Base-by-base conservation (phyloP, 2,329 filamentous ascomycete genomes). In the Colletotrichum incanum region DNA sequence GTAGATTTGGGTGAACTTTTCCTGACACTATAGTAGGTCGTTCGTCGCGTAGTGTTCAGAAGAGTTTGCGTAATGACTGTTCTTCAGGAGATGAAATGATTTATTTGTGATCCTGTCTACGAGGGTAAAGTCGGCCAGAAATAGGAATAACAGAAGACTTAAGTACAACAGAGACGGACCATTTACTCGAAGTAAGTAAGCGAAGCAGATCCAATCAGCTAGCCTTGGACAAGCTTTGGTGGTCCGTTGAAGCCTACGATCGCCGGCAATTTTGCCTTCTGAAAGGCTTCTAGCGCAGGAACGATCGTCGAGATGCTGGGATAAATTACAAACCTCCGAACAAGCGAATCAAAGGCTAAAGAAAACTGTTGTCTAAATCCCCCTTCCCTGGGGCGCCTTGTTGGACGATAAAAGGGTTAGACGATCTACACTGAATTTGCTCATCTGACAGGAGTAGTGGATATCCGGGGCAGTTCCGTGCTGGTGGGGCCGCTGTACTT, bases 281-380 rank as follows among this genome's bases (percentile, higher is more conserved):
- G 20, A 56, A 71, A 50, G 23, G 23, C 47, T 71, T 71, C 68
- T 62, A 67, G 68, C 63, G 64, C 41, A 1, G 31, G 50, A 43
- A 67, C 55, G 64, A 67, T 67, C 56, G 34, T 23, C 28, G 16
- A 9, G 1, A 2, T 18, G 16, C 28, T 5, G 23, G 41, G 5
- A 52, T 62, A 56, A 28, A 23, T n/a, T 56, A 39, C 11, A 14
- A 43, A n/a, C 23, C n/a, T 8, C 20, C 55, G 45, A 54, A 45
- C 34, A n/a, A 23, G 43, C 45, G 8, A 50, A 50, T 50, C 14
- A 20, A 20, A n/a, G 18, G n/a, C 12, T 37, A 5, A 6, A 5
- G 1, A 58, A 23, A n/a, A 14, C 37, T 45, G 26, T 64, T 8
- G n/a, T 45, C 47, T 55, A 16, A 5, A 47, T 55, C 62, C 31